Conservation (phyloP, 2,329 filamentous ascomycete genomes). For the Stenocarpella maydis region DNA sequence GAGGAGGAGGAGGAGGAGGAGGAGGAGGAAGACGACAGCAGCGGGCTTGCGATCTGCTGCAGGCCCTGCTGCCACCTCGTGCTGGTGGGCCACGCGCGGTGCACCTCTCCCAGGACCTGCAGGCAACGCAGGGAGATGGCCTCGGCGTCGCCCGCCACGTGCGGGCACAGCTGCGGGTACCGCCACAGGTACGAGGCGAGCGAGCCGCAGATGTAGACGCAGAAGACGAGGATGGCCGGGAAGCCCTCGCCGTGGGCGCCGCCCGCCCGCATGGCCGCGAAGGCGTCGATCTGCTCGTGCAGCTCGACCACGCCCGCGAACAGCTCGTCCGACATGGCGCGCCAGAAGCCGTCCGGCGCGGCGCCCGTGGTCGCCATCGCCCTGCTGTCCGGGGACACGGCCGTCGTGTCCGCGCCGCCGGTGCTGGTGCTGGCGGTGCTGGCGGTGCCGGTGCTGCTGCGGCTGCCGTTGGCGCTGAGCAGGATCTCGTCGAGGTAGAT, state of each 20-base stretch:
- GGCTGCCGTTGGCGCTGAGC: slow-evolving; percentile 30
- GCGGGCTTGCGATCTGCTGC: slow-evolving; percentile 36
- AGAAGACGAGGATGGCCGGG: slow-evolving; percentile 50
- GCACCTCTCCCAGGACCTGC: slow-evolving; percentile 37
- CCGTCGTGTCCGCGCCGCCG: not conserved
- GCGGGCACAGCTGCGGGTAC: slow-evolving; percentile 43
- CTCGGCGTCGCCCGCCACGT: slow-evolving; percentile 39
- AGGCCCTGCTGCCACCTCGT: slow-evolving; percentile 39
- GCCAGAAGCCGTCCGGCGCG: slow-evolving; percentile 42
- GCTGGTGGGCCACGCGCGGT: slow-evolving; percentile 38
- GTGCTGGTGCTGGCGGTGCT: slow-evolving; percentile 30
- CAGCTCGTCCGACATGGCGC: slow-evolving; percentile 42
- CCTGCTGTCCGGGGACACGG: slow-evolving; percentile 34
- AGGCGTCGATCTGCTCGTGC: slow-evolving; percentile 48
- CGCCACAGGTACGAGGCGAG: slow-evolving; percentile 45
- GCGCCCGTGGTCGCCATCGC: not conserved
- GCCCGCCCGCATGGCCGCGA: slow-evolving; percentile 40
- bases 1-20: slow-evolving; percentile 7
- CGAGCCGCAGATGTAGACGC: slow-evolving; percentile 51
- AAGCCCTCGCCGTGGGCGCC: slow-evolving; percentile 41
- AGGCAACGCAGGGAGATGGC: slow-evolving; percentile 39
- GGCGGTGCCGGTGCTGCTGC: slow-evolving; percentile 32
- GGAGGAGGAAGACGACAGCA: slow-evolving; percentile 21
- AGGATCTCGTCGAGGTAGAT: slow-evolving; percentile 46
- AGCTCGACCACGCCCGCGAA: slow-evolving; percentile 47